These are phyloP conservation scores for Neonectria magnoliae DNA, from an alignment of 2,329 filamentous ascomycete species.

Conservation along the genomic window DNA sequence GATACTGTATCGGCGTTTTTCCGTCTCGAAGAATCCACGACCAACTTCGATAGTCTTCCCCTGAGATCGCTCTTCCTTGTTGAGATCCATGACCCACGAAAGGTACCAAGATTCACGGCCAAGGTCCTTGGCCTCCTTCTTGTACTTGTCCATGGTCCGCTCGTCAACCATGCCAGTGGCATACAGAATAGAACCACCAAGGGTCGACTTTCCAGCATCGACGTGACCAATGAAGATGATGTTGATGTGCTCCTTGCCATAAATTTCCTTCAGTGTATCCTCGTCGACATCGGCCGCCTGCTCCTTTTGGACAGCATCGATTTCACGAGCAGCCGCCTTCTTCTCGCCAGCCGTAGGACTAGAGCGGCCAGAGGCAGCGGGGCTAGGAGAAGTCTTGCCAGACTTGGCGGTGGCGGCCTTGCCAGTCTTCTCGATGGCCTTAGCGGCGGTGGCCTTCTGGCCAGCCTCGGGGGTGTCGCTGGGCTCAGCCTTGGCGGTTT, in stretches of 20 bases:
- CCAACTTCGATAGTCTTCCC: slow-evolving; percentile 99
- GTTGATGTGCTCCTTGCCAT: slow-evolving; percentile 92
- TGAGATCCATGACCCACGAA: slow-evolving; percentile 97
- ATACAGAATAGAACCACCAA: slow-evolving; percentile 93
- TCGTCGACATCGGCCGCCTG: slow-evolving; percentile 78
- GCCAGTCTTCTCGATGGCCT: slow-evolving; percentile 92
- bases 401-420: slow-evolving; percentile 60
- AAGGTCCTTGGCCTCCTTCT: slow-evolving; percentile 93
- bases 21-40: slow-evolving; percentile 94
- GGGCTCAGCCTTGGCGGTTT: slow-evolving; percentile 61
- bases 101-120: slow-evolving; percentile 99
- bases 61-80: slow-evolving; percentile 94
- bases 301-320: slow-evolving; percentile 85
- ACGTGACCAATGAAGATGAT: slow-evolving; percentile 99
- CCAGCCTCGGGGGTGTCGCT: slow-evolving; percentile 71
- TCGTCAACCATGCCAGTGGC: slow-evolving; percentile 99
- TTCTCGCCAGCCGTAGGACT: slow-evolving; percentile 76
- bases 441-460: slow-evolving; percentile 84
- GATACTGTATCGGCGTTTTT: slow-evolving; percentile 95
- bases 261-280: slow-evolving; percentile 88
- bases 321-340: slow-evolving; percentile 67
- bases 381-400: slow-evolving; percentile 82
- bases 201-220: slow-evolving; percentile 96
- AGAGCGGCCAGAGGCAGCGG: slow-evolving; percentile 79
- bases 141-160: slow-evolving; percentile 97